Percentiles rank a stretch among this genome's conserved stretches.
Evolutionary conservation across 805 yeast species (phyloP).

Genomic region (Nakazawaea siamensis): DNA sequence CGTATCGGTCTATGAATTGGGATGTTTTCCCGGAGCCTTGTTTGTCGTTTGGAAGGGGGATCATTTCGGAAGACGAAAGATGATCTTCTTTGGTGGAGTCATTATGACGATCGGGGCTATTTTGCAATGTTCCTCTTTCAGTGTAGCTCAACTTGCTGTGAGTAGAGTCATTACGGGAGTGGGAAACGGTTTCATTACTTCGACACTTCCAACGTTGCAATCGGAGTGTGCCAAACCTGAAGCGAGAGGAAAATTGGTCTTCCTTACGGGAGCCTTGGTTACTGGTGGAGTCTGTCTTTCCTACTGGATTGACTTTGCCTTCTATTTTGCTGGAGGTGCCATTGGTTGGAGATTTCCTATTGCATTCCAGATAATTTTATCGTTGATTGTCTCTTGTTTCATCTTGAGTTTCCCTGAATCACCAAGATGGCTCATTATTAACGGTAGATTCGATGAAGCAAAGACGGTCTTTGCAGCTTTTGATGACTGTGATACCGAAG

Average conservation of each 20-base stretch:
- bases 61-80: slow-evolving; percentile 29
- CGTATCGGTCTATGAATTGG: slow-evolving; percentile 37
- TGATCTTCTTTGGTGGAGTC: slow-evolving; percentile 27
- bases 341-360: slow-evolving; percentile 39
- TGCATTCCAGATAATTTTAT: slow-evolving; percentile 34
- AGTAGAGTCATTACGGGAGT: slow-evolving; percentile 36
- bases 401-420: slow-evolving; percentile 34
- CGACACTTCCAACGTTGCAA: slow-evolving; percentile 39
- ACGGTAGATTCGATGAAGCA: slow-evolving; percentile 33
- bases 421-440: slow-evolving; percentile 47
- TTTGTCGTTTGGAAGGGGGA: slow-evolving; percentile 33
- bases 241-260: slow-evolving; percentile 28
- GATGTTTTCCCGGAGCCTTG: slow-evolving; percentile 36
- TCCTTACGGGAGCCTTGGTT: slow-evolving; percentile 31
- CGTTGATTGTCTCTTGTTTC: slow-evolving; percentile 19
- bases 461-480: slow-evolving; percentile 26
- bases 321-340: slow-evolving; percentile 26
- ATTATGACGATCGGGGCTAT: slow-evolving; percentile 29
- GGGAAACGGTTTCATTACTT: slow-evolving; percentile 35
- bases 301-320: slow-evolving; percentile 35
- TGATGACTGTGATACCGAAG: slow-evolving; percentile 20
- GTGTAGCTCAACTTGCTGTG: slow-evolving; percentile 33
- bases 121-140: slow-evolving; percentile 26
- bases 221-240: slow-evolving; percentile 33
- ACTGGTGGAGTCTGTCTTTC: slow-evolving; percentile 34